Evolutionary conservation across 2,329 filamentous ascomycete species (phyloP), one percentile per base, ranked within the genome.

Genomic region (Trichoderma endophyticum): DNA sequence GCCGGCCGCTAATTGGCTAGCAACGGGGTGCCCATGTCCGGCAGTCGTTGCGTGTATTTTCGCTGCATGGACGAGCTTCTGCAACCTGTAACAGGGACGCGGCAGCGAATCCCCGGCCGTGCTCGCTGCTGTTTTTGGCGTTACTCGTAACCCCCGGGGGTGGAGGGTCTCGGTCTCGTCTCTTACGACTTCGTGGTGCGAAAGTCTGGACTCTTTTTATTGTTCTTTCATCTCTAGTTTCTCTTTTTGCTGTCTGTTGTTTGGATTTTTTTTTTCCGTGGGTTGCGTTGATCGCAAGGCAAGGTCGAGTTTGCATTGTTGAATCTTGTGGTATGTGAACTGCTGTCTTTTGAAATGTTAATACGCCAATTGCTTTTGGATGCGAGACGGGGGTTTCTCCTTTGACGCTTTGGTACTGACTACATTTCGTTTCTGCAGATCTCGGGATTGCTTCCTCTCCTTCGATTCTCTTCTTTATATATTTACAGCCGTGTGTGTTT

Each of bases 231-330:
- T 60, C 69, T 71, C 56, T 64, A 30, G 36, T 71, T 64, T 34
- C 39, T 18, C 36, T 18, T 39, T 39, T 18, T 18, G 6, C 7
- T 39, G 21, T 26, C 34, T 81, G 51, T 77, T 76, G 75, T 77
- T 77, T 79, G 77, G 76, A 70, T 75, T 75, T 21, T 21, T 21
- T 21, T 32, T 8, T 76, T 76, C 64, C 75, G 73, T 67, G 30
- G 26, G 60, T 39, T 70, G 66, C 66, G 54, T 60, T 66, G 51
- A 71, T 73, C 61, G 66, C 57, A 43, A 56, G 14, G 59, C 67
- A 36, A 36, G 71, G 34, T 67, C 43, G 68, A 73, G 57, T 39
- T 60, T 66, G 43, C 34, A 69, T 30, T 66, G 15, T 51, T 69
- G 32, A 61, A n/a, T 36, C 61, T 56, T 62, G 26, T 48, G 60